Conservation (phyloP, 2,329 filamentous ascomycete species). For the Colletotrichum sp. region DNA sequence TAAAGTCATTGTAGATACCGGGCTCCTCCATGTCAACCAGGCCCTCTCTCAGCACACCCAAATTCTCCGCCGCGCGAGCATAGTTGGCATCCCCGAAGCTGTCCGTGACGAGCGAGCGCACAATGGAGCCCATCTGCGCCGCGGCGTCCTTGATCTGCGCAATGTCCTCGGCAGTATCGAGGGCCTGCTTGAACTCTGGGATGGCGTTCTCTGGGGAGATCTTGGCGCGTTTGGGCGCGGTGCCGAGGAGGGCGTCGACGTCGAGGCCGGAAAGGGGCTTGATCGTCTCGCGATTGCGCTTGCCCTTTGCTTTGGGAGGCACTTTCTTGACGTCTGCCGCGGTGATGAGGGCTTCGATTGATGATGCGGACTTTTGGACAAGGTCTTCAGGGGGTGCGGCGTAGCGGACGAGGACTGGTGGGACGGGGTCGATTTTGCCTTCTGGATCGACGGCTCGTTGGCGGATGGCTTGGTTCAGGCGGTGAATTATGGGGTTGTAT, state of each 20-base stretch:
- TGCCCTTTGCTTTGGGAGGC: constrained; percentile 78
- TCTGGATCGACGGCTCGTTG: constrained; percentile 79
- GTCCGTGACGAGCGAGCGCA: constrained; percentile 70
- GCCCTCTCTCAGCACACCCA: constrained; percentile 80
- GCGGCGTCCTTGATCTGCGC: constrained; percentile 68
- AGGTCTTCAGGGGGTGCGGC: constrained; percentile 74
- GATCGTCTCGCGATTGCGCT: constrained; percentile 70
- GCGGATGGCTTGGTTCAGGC: constrained; percentile 84
- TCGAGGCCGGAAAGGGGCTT: constrained; percentile 92
- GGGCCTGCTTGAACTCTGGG: constrained; percentile 86
- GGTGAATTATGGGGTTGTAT: constrained; percentile 86
- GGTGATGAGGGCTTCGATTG: constrained; percentile 68
- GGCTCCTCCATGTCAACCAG: constrained; percentile 79
- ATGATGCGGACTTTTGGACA: constrained; percentile 57
- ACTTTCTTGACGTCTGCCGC: constrained; percentile 88
- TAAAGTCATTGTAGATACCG: constrained; percentile 75
- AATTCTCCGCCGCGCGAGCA: constrained; percentile 73
- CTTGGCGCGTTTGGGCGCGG: constrained; percentile 40
- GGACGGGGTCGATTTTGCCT: constrained; percentile 64
- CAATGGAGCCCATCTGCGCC: constrained; percentile 76
- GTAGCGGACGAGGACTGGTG: constrained; percentile 73
- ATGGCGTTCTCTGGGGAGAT: constrained; percentile 76
- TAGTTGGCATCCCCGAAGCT: constrained; percentile 82
- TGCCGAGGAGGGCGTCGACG: constrained; percentile 79
- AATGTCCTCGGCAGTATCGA: constrained; percentile 65